Conservation (phyloP, 441 rosid genomes). For the Eugenia klotzschiana region DNA sequence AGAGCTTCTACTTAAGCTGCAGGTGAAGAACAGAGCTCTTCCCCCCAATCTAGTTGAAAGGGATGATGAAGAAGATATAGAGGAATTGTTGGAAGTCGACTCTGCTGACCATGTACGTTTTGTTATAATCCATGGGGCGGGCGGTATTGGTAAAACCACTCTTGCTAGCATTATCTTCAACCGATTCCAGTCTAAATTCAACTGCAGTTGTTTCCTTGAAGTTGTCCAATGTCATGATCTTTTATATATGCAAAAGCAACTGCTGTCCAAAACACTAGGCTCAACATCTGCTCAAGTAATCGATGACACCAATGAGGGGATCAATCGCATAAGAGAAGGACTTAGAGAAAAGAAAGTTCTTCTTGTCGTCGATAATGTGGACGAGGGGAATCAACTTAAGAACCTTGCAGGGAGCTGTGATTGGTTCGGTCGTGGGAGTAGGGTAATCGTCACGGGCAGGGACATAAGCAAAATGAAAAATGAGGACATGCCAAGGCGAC, state of each 20-base stretch:
- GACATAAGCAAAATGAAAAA: not conserved
- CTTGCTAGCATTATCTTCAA: not conserved
- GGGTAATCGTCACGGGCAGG: not conserved
- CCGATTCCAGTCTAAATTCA: not conserved
- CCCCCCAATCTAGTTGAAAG: not conserved
- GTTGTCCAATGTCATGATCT: not conserved
- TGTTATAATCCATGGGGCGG: not conserved
- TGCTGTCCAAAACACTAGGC: not conserved
- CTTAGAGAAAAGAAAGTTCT: not conserved
- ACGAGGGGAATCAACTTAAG: not conserved
- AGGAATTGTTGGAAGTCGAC: not conserved
- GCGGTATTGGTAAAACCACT: not conserved
- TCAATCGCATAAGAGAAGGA: not conserved
- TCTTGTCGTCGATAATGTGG: not conserved
- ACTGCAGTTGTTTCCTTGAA: not conserved
- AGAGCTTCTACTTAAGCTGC: not conserved
- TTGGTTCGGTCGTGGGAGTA: not conserved
- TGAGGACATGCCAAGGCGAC: accelerated
- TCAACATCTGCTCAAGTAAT: not conserved
- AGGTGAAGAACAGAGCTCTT: not conserved
- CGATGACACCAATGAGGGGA: not conserved
- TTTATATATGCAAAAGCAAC: not conserved
- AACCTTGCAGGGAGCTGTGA: not conserved
- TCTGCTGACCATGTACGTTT: not conserved
- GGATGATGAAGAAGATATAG: not conserved